phyloP scores from a whole-genome alignment of 345 rosid genomes.

The Euphorbia pulcherrima region DNA sequence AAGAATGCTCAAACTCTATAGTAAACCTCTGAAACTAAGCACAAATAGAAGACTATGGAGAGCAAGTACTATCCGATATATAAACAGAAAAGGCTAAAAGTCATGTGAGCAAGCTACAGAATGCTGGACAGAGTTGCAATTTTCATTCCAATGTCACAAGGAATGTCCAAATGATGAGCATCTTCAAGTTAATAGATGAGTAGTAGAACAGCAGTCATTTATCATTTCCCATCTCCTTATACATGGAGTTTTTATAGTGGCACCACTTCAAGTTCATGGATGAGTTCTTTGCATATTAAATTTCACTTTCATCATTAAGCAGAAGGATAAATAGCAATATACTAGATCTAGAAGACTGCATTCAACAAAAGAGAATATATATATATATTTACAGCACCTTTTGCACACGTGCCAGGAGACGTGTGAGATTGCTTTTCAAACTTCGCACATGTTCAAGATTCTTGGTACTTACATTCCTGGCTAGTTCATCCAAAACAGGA shows the following conservation, averaged over 20 bases:
- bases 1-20: background rate
- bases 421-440: slow-evolving; percentile 86
- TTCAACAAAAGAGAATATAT: background rate
- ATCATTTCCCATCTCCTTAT: too few species aligned
- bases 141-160: too few species aligned
- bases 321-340: too few species aligned
- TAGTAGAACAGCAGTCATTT: too few species aligned
- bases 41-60: background rate
- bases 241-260: too few species aligned
- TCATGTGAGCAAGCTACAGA: background rate
- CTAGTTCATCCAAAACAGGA: slow-evolving; percentile 83
- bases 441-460: slow-evolving; percentile 90
- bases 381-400: slow-evolving; percentile 46
- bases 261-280: too few species aligned
- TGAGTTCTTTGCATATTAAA: too few species aligned
- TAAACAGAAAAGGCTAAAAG: background rate
- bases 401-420: slow-evolving; percentile 82
- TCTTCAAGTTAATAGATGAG: too few species aligned
- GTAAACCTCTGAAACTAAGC: background rate
- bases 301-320: too few species aligned
- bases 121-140: too few species aligned
- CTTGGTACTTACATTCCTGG: slow-evolving; percentile 80
- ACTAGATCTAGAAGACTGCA: too few species aligned
- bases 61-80: background rate
- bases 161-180: too few species aligned